Base-by-base conservation (phyloP, 2,329 filamentous ascomycete species). In the Diaporthe ampelina region DNA sequence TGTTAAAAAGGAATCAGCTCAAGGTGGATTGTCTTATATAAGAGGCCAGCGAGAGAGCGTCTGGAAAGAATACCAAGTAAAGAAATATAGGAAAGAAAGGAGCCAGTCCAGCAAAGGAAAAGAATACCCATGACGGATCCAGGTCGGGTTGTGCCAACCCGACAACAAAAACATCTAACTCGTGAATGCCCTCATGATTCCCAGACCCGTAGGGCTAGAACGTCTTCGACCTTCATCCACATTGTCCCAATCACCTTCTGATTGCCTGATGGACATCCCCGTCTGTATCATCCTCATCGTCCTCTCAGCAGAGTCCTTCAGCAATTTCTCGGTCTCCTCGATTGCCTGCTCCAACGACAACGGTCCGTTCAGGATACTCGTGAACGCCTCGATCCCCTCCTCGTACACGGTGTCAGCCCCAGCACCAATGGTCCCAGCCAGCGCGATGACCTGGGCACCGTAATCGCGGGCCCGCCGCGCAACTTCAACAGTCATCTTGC, bases 401-500 rank as follows among this genome's bases (percentile, higher is more conserved):
- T 79, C 78, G 68, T 83, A 83, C 52, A n/a, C 78, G 76, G 72
- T 83, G 82, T 59, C 77, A 6, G 83, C 83, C 29, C 75, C 77
- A 13, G 67, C 57, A 0, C 83, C 82, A 63, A 84, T 82, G 10
- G 81, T 84, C 3, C 83, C 83, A 3, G 82, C 82, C 63, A 84
- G 81, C 17, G 82, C 83, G 54, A 84, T 79, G 2, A 89, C 87
- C 0, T 86, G 86, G 4, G 87, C 81, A 6, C 84, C 83, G 74
- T 83, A 83, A 69, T 80, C 80, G 77, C 85, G 86, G 4, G 87
- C 87, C 13, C 86, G 82, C 70, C 83, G 80, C 13, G 87, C 88
- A 35, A 90, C 84, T 77, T 89, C 87, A 4, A 84, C 87, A 11
- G 88, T 87, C 76, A 89, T 88, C 78, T 89, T 89, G 2, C 88